Evolutionary conservation across 169 alveolate genomes (phyloP).

Genomic region (Cryptosporidium canis): DNA sequence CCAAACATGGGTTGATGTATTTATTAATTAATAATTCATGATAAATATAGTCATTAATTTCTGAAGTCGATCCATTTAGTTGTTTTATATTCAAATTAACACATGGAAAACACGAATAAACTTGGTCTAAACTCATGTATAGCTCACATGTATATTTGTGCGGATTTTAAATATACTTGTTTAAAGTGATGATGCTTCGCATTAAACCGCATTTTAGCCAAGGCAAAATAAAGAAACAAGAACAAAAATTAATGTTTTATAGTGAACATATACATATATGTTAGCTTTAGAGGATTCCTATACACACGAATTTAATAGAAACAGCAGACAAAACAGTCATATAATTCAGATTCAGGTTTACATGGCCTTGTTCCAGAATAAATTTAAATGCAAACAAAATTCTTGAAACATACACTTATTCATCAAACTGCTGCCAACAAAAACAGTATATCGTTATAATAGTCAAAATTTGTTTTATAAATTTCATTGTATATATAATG

Average conservation of each 20-base stretch:
- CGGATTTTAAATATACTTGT: too few species aligned
- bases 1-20: conserved; percentile 1
- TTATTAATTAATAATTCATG: conserved; percentile 1
- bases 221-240: too few species aligned
- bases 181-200: too few species aligned
- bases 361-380: conserved; percentile 30
- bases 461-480: not conserved
- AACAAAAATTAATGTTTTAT: too few species aligned
- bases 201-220: too few species aligned
- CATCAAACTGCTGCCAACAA: conserved; percentile 22
- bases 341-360: conserved; percentile 1
- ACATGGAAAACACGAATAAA: not conserved
- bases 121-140: not conserved
- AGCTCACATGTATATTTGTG: not conserved
- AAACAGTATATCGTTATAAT: not conserved
- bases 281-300: too few species aligned
- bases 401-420: conserved; percentile 21
- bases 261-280: too few species aligned
- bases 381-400: conserved; percentile 2
- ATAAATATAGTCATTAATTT: conserved; percentile 19
- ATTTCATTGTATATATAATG: too few species aligned
- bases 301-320: too few species aligned
- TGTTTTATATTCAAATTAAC: not conserved
- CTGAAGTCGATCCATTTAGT: not conserved
- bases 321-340: not conserved